Conservation (phyloP, 768 basidiomycete genomes). For the Amanita brunnescens region DNA sequence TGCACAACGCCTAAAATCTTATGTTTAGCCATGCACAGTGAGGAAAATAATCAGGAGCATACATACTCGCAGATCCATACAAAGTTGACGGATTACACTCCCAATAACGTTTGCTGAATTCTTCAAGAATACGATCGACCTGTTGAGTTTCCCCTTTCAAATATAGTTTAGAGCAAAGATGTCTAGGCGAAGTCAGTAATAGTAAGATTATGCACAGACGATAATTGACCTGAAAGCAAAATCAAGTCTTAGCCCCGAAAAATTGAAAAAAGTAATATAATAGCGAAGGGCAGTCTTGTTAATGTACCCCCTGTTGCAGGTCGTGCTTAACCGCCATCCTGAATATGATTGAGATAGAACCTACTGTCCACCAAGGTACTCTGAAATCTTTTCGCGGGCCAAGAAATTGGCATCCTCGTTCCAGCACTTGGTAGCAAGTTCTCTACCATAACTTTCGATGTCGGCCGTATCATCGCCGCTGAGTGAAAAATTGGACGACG, state of each 20-base stretch:
- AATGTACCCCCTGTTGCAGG: constrained; percentile 48
- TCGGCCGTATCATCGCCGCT: constrained; percentile 45
- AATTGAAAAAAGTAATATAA: constrained; percentile 90
- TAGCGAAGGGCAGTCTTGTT: constrained; percentile 68
- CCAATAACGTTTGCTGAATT: constrained; percentile 86
- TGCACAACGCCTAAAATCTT: constrained; percentile 56
- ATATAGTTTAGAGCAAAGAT: constrained; percentile 84
- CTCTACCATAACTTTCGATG: constrained; percentile 56
- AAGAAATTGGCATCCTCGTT: constrained; percentile 80
- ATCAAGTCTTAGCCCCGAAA: constrained; percentile 72
- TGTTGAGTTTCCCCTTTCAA: constrained; percentile 97
- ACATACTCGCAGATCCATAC: constrained; percentile 82
- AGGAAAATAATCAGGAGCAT: neutral
- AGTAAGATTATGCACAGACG: neutral
- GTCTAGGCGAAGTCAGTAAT: constrained; percentile 33
- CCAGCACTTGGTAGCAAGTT: constrained; percentile 73
- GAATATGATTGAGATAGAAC: constrained; percentile 25
- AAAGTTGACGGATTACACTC: constrained; percentile 76
- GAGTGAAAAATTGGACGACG: constrained; percentile 33
- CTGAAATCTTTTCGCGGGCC: constrained; percentile 86
- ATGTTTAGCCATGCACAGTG: constrained; percentile 33
- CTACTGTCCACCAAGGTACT: constrained; percentile 90
- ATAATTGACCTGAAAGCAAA: constrained; percentile 71
- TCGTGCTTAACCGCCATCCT: constrained; percentile 8
- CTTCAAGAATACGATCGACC: constrained; percentile 91